Percentiles rank a stretch among this genome's conserved stretches.
These are phyloP conservation scores for Celoporthe dispersa DNA, from an alignment of 2,329 filamentous ascomycete species.

Conservation along the genomic window DNA sequence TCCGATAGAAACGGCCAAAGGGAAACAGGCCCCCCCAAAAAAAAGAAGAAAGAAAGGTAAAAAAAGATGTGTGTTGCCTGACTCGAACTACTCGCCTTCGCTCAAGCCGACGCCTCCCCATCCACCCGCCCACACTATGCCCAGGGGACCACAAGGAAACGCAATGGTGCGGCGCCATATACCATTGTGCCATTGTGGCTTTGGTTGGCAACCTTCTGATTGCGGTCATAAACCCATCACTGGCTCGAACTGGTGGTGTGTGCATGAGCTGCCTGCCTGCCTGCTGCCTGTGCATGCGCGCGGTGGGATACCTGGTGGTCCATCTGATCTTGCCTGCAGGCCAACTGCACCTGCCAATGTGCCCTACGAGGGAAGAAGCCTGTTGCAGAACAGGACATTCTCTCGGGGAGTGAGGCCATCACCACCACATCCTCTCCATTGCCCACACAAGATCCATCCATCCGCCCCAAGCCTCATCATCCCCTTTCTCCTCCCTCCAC, in stretches of 20 bases:
- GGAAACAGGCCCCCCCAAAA: not conserved
- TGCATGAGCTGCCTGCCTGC: not conserved
- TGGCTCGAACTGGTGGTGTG: not conserved
- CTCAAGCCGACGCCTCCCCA: conserved; percentile 7
- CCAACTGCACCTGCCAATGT: not conserved
- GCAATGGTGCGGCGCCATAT: conserved; percentile 6
- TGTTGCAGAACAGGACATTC: no score
- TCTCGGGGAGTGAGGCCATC: not conserved
- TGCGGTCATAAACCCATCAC: not conserved
- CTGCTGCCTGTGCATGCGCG: no score
- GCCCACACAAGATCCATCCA: not conserved
- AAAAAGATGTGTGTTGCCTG: not conserved
- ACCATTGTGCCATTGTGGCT: not conserved
- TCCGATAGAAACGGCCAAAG: no score
- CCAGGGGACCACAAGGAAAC: conserved; percentile 16
- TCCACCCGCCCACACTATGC: conserved; percentile 9
- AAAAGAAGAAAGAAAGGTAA: not conserved
- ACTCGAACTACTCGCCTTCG: conserved; percentile 6
- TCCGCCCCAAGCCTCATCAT: not conserved
- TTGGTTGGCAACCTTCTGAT: not conserved
- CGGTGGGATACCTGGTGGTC: not conserved
- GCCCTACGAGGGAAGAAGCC: no score
- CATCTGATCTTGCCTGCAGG: not conserved
- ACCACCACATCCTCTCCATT: not conserved
- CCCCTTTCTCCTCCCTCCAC: not conserved